A percentile compares a stretch with the other conserved stretches of the same genome.
These are phyloP conservation scores for Citrus cavaleriei DNA, from an alignment of 345 rosid species.

Conservation along the genomic window DNA sequence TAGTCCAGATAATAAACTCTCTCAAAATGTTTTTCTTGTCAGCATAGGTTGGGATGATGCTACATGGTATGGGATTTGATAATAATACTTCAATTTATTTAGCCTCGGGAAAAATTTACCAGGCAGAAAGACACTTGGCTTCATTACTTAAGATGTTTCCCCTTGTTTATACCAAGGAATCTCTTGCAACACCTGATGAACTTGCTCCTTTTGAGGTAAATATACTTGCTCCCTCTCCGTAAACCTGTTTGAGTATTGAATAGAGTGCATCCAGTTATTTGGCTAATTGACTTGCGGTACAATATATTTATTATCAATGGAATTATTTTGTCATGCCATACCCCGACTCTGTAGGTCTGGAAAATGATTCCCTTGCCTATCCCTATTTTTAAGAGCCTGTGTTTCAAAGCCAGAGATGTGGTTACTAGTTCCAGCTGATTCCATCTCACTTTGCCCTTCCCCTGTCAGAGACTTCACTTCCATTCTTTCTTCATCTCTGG, in stretches of 20 bases:
- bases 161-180: conserved; percentile 72
- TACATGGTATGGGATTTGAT: conserved; percentile 96
- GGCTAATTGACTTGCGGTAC: neutral
- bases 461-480: neutral
- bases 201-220: conserved; percentile 82
- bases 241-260: neutral
- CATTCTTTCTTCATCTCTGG: neutral
- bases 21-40: conserved; percentile 39
- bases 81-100: conserved; percentile 74
- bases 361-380: neutral
- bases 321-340: neutral
- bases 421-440: neutral
- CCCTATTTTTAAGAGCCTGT: neutral
- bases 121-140: conserved; percentile 60
- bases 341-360: neutral
- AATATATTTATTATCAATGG: neutral
- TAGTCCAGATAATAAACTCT: conserved; percentile 13
- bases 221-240: neutral
- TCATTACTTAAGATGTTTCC: conserved; percentile 86
- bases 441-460: neutral
- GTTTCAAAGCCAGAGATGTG: neutral
- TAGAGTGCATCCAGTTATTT: neutral
- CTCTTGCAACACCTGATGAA: conserved; percentile 83
- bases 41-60: conserved; percentile 93
- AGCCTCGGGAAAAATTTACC: conserved; percentile 82